Evolutionary conservation across 2,329 filamentous ascomycete species (phyloP).

Genomic region (Stachybotrys chlorohalonatus): DNA sequence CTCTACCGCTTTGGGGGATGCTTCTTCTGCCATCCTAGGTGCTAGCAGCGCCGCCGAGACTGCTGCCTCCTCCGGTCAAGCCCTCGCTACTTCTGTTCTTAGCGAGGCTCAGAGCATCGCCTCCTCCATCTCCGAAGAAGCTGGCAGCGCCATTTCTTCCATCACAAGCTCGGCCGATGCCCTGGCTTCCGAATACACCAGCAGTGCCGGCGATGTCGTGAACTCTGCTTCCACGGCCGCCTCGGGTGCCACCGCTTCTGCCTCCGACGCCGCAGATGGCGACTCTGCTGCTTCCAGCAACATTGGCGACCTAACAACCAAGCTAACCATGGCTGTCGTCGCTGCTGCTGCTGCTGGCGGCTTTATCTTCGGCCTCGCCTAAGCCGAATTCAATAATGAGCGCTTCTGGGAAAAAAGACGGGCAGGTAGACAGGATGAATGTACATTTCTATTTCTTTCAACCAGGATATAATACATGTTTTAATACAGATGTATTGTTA

Average conservation of each 20-base stretch:
- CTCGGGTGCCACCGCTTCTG: conserved; percentile 5
- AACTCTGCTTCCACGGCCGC: conserved; percentile 7
- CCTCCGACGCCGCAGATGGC: neutral
- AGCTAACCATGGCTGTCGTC: conserved; percentile 8
- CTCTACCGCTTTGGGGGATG: neutral
- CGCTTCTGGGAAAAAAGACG: neutral
- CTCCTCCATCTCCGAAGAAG: neutral
- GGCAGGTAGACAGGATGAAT: neutral
- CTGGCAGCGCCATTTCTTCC: neutral
- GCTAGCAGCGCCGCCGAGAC: neutral
- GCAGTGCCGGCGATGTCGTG: neutral
- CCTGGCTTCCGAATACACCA: too few relatives aligned
- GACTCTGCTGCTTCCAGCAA: conserved; percentile 3
- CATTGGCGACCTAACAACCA: conserved; percentile 3
- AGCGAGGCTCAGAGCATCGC: neutral
- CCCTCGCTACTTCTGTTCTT: neutral
- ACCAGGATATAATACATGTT: neutral
- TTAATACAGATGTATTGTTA: neutral
- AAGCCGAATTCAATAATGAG: conserved; percentile 1
- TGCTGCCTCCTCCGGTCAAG: neutral
- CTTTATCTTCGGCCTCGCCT: conserved; percentile 13
- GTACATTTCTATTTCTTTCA: neutral
- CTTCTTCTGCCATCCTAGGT: neutral
- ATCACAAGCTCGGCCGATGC: too few relatives aligned
- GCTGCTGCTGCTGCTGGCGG: conserved; percentile 14